Evolutionary conservation across 2,329 filamentous ascomycete genomes (phyloP), one percentile per base, ranked within the genome.

Genomic region (Botrytis aclada): DNA sequence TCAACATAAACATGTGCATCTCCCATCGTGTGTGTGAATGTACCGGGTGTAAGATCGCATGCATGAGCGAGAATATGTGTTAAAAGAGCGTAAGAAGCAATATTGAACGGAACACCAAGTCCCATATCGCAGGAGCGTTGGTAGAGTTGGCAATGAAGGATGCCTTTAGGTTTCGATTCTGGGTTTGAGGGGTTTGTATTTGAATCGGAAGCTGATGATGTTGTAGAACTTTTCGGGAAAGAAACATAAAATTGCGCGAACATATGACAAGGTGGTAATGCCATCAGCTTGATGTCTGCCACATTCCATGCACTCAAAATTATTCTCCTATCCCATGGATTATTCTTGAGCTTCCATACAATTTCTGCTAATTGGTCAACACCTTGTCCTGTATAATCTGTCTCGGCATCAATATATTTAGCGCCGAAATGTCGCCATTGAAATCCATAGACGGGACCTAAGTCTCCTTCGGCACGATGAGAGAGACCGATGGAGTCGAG

Each of bases 341-440:
- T 94, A 37, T 89, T 88, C 80, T 89, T 91, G 71, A 99, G 85
- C 83, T 97, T 98, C 79, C 92, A 85, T 51, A 99, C 89, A n/a
- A 98, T 90, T 74, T 97, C 92, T 25, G 93, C 92, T 54, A 99
- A 86, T 84, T 99, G 96, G 81, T 99, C 96, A 25, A 98, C 93
- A 29, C 96, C 96, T 81, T 97, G 87, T 0, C 93, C 94, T 0
- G 89, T 87, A 83, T 99, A 99, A 81, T 98, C 94, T 0, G 92
- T 88, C 76, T 90, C 85, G 22, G 91, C 88, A 80, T 95, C 92
- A 29, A 90, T 85, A 82, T 99, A 99, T 75, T 94, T 90, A 7
- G 96, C 96, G 69, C 96, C 96, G 80, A 99, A 99, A 83, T 98
- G 95, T 4, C 96, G 92, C 96, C 96, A 99, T 83, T 99, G 96